Evolutionary conservation across 1,284 basidiomycete species (phyloP).

Genomic region (Cryptococcus sp.): DNA sequence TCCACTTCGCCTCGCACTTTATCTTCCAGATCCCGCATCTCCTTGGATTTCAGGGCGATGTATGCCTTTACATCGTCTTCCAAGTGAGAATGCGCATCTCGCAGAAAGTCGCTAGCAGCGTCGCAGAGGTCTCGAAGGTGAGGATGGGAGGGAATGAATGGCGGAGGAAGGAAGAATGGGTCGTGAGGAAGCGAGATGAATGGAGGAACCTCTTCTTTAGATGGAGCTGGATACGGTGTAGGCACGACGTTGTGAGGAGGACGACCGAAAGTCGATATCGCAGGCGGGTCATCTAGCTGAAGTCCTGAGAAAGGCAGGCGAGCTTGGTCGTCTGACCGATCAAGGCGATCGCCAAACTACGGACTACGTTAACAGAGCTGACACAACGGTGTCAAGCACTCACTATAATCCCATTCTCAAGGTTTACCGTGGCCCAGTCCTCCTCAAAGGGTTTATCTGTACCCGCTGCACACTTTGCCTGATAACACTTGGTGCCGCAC

Average conservation of each 20-base stretch:
- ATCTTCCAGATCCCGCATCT: constrained; percentile 43
- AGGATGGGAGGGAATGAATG: constrained; percentile 54
- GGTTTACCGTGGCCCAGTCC: constrained; percentile 35
- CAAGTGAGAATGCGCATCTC: constrained; percentile 27
- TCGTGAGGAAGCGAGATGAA: constrained; percentile 44
- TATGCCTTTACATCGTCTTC: constrained; percentile 45
- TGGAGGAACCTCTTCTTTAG: constrained; percentile 1
- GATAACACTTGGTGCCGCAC: constrained; percentile 34
- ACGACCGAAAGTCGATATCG: constrained; percentile 29
- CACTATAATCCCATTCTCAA: constrained; percentile 34
- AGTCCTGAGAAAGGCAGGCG: constrained; percentile 31
- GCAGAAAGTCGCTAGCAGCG: constrained; percentile 35
- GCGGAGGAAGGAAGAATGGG: constrained; percentile 53
- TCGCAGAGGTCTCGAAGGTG: constrained; percentile 48
- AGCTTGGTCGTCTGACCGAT: constrained; percentile 7
- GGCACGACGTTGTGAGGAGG: constrained; percentile 24
- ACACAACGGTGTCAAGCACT: constrained; percentile 9
- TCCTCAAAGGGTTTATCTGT: constrained; percentile 22
- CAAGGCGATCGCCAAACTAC: constrained; percentile 5
- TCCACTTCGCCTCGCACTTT: constrained; percentile 48
- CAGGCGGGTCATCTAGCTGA: constrained; percentile 12
- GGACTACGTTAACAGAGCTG: background rate
- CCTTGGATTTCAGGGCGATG: constrained; percentile 33
- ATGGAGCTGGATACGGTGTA: constrained; percentile 14
- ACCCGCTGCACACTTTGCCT: constrained; percentile 14